phyloP scores from a whole-genome alignment of 208 protist species.

The Acanthamoeba castellanii region DNA sequence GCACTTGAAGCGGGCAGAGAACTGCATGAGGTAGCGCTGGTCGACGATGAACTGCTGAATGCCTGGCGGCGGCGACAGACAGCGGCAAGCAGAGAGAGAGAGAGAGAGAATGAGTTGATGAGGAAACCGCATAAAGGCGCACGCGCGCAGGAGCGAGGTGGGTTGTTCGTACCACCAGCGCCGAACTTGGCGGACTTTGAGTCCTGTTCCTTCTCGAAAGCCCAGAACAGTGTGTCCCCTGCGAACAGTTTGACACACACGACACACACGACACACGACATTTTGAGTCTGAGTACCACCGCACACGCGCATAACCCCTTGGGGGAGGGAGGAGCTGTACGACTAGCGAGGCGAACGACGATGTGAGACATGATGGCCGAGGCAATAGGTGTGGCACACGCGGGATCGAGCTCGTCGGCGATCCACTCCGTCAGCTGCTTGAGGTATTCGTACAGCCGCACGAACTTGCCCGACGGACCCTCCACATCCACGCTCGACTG shows the following conservation, averaged over 20 bases:
- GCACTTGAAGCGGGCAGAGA: not conserved
- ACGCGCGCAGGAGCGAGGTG: too few relatives aligned
- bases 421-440: not conserved
- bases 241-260: not conserved
- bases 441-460: slow-evolving; percentile 2
- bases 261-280: not conserved
- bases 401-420: not conserved
- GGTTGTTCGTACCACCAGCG: not conserved
- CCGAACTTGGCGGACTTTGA: not conserved
- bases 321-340: not conserved
- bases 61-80: not conserved
- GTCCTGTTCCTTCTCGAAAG: not conserved
- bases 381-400: not conserved
- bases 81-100: not conserved
- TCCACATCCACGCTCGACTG: not conserved
- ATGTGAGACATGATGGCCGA: not conserved
- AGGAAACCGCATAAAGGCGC: too few relatives aligned
- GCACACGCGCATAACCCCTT: too few relatives aligned
- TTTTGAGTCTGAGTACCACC: not conserved
- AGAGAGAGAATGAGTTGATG: too few relatives aligned
- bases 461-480: not conserved
- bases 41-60: not conserved
- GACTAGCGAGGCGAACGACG: not conserved
- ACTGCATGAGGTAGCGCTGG: slow-evolving; percentile 12
- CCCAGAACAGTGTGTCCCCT: slow-evolving; percentile 9